phyloP scores from a whole-genome alignment of 2,329 filamentous ascomycete genomes.

The Penicillium sp. region DNA sequence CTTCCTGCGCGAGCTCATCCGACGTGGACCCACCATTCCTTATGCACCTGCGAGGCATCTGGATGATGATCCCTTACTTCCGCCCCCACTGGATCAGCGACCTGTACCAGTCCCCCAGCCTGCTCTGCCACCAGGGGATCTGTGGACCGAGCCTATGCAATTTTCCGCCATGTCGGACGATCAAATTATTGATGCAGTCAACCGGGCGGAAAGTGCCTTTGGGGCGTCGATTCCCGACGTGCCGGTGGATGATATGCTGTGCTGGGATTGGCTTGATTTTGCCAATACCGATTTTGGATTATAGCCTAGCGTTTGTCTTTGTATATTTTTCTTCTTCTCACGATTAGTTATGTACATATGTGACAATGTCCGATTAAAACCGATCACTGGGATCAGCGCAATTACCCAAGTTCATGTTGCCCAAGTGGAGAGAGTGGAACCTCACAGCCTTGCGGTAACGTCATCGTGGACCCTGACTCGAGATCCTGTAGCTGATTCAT shows the following conservation, averaged over 20 bases:
- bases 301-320: slow-evolving; percentile 4
- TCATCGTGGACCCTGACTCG: background rate
- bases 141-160: slow-evolving; percentile 57
- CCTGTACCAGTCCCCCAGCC: slow-evolving; percentile 23
- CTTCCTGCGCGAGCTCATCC: slow-evolving; percentile 54
- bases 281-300: slow-evolving; percentile 32
- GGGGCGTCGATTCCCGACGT: slow-evolving; percentile 58
- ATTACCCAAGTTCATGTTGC: background rate
- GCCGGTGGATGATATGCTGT: slow-evolving; percentile 60
- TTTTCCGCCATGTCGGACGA: slow-evolving; percentile 71
- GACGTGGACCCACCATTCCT: slow-evolving; percentile 34
- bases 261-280: slow-evolving; percentile 59
- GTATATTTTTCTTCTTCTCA: background rate
- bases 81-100: slow-evolving; percentile 17
- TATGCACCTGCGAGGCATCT: slow-evolving; percentile 8
- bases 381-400: background rate
- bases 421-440: background rate
- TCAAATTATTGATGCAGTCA: slow-evolving; percentile 66
- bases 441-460: background rate
- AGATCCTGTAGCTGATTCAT: background rate
- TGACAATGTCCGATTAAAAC: background rate
- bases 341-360: background rate
- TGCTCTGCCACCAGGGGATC: slow-evolving; percentile 28
- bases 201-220: slow-evolving; percentile 62
- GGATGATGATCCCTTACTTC: slow-evolving; percentile 13